Conservation (phyloP, 306 rosid genomes). For the Cicer judaicum region DNA sequence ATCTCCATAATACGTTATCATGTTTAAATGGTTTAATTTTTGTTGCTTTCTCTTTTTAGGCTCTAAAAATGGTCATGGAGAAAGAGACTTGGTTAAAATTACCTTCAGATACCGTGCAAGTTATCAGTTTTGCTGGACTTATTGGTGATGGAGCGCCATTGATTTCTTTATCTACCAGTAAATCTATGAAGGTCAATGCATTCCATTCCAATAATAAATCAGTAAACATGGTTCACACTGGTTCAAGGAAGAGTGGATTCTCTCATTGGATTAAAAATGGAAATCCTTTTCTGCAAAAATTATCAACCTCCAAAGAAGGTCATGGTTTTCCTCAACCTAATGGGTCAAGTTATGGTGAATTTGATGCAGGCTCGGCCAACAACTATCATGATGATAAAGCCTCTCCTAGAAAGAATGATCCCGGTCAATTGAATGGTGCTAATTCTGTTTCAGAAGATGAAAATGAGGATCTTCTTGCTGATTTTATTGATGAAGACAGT, state of each 20-base stretch:
- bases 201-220: conserved; percentile 61
- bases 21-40: conserved; percentile 28
- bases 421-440: conserved; percentile 61
- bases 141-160: conserved; percentile 96
- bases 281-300: conserved; percentile 79
- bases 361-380: conserved; percentile 61
- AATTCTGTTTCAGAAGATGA: conserved; percentile 79
- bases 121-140: conserved; percentile 94
- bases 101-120: conserved; percentile 82
- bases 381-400: conserved; percentile 56
- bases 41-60: conserved; percentile 59
- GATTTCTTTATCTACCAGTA: conserved; percentile 63
- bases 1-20: conserved; percentile 13
- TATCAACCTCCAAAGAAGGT: conserved; percentile 63
- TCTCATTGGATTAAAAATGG: conserved; percentile 77
- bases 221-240: conserved; percentile 51
- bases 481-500: conserved; percentile 98
- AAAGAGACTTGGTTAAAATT: conserved; percentile 80
- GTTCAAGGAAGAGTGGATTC: conserved; percentile 70
- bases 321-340: conserved; percentile 54
- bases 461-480: conserved; percentile 99
- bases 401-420: conserved; percentile 59
- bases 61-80: conserved; percentile 96
- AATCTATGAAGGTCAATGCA: conserved; percentile 52
- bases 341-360: conserved; percentile 61